These are phyloP conservation scores for Musa beccarii DNA, from an alignment of 176 grass and related monocot genomes.

Conservation along the genomic window DNA sequence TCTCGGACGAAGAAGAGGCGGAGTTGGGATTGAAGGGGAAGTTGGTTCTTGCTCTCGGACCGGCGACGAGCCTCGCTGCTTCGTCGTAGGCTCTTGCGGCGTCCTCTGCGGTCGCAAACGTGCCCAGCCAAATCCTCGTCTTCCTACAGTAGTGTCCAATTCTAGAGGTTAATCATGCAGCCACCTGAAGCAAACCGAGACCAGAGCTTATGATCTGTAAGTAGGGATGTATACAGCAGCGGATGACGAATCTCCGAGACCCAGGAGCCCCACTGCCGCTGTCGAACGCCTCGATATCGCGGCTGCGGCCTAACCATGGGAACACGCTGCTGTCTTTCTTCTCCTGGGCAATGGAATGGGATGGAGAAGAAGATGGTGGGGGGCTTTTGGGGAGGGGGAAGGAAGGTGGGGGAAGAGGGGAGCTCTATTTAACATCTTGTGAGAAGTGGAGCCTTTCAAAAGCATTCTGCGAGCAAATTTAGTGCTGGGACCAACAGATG, in stretches of 20 bases:
- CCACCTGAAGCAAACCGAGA: neutral
- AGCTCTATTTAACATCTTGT: neutral
- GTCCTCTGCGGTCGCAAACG: conserved; percentile 19
- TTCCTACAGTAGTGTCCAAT: neutral
- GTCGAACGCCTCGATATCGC: conserved; percentile 3
- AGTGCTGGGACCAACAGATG: neutral
- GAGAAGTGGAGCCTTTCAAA: neutral
- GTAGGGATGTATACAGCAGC: neutral
- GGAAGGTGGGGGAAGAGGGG: too few species aligned
- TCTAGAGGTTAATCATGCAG: neutral
- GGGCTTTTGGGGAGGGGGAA: neutral
- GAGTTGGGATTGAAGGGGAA: neutral
- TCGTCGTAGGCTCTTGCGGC: conserved; percentile 19
- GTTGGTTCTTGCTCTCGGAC: conserved; percentile 4
- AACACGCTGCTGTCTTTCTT: neutral
- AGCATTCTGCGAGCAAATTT: neutral
- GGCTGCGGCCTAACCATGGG: neutral
- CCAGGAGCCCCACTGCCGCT: conserved; percentile 17
- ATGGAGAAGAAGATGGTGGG: neutral
- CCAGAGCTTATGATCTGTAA: neutral
- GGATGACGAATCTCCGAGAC: conserved; percentile 16
- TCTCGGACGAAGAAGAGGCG: neutral
- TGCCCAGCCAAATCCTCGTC: conserved; percentile 22
- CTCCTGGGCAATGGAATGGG: too few species aligned
- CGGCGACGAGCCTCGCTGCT: conserved; percentile 6